Percentiles rank a stretch among this genome's conserved stretches.
phyloP scores from a whole-genome alignment of 805 yeast genomes.

The Dipodascopsis tothii region DNA sequence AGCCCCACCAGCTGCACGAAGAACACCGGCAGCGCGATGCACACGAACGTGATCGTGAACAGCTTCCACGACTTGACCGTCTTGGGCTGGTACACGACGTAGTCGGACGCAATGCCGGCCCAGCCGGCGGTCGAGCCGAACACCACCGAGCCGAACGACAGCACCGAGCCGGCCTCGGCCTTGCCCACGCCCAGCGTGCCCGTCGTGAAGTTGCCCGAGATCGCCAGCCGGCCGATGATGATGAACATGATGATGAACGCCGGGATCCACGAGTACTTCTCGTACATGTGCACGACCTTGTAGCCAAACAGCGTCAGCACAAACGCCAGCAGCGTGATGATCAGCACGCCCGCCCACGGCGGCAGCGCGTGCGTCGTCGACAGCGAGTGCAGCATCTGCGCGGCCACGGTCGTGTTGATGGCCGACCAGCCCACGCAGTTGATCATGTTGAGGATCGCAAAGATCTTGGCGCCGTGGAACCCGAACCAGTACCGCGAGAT shows the following conservation, averaged over 20 bases:
- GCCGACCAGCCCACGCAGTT: constrained; percentile 96
- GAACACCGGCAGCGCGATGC: constrained; percentile 59
- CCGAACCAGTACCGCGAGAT: constrained; percentile 72
- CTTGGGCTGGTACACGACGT: constrained; percentile 76
- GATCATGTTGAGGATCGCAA: constrained; percentile 65
- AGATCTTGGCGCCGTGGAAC: constrained; percentile 54
- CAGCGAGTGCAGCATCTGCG: constrained; percentile 70
- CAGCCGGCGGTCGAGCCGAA: constrained; percentile 90
- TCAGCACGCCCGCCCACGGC: constrained; percentile 82
- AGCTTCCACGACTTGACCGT: constrained; percentile 51
- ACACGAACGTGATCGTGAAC: constrained; percentile 56
- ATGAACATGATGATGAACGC: constrained; percentile 63
- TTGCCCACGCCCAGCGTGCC: constrained; percentile 51
- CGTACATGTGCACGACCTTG: constrained; percentile 69
- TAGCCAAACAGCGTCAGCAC: constrained; percentile 77
- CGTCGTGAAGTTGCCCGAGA: constrained; percentile 52
- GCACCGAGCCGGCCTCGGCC: constrained; percentile 63
- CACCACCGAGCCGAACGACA: constrained; percentile 73
- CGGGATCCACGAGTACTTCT: constrained; percentile 84
- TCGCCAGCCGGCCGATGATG: constrained; percentile 59
- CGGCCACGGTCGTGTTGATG: constrained; percentile 80
- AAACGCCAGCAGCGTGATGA: constrained; percentile 59
- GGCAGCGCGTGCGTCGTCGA: constrained; percentile 45
- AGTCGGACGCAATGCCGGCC: constrained; percentile 88
- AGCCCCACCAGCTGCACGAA: constrained; percentile 79